These are phyloP conservation scores for Balakata baccata DNA, from an alignment of 345 rosid genomes.

Conservation along the genomic window DNA sequence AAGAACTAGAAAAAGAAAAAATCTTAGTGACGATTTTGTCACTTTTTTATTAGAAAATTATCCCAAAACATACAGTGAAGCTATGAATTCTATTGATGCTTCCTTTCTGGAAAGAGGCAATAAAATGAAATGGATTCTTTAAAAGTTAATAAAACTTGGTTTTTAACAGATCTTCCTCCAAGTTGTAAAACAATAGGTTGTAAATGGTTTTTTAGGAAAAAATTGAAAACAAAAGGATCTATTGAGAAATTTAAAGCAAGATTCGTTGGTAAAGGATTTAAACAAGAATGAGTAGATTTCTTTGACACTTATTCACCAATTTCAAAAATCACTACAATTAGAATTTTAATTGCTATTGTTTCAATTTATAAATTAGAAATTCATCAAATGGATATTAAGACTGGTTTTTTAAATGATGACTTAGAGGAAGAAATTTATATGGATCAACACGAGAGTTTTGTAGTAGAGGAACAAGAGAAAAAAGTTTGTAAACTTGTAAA, in stretches of 20 bases:
- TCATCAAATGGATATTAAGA: neutral
- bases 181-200: neutral
- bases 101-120: neutral
- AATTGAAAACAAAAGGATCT: neutral
- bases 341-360: neutral
- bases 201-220: neutral
- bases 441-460: neutral
- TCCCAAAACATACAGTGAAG: neutral
- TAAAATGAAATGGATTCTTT: neutral
- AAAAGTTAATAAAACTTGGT: neutral
- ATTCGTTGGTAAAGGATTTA: neutral
- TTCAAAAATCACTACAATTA: neutral
- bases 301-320: neutral
- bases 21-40: neutral
- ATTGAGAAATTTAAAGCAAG: neutral
- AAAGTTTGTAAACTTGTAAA: too few species aligned
- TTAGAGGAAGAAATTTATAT: neutral
- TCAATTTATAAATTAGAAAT: neutral
- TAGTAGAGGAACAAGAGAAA: too few species aligned
- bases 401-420: neutral
- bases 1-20: neutral
- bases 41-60: neutral
- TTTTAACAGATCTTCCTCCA: neutral
- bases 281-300: neutral
- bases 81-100: neutral